Base-by-base conservation (phyloP, 495 filamentous ascomycete genomes). In the Evernia prunastri region DNA sequence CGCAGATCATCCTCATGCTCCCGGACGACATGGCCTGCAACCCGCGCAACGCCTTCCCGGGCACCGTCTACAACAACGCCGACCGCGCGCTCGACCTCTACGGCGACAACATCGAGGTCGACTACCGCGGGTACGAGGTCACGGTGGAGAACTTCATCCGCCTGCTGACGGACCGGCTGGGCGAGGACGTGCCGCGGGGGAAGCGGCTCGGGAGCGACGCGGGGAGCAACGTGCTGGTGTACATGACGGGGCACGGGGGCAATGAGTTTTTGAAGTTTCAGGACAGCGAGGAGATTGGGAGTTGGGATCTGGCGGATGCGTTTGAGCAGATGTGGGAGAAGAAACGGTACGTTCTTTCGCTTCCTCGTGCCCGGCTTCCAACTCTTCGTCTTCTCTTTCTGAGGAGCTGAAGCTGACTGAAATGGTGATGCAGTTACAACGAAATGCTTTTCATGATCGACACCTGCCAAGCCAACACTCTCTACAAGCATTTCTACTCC, bases 311-410 rank as follows among this genome's bases (percentile, higher is more conserved):
- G 59, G 94, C 94, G 33, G 90, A 98, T 78, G 94, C 95, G 17
- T 97, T 98, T 74, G 93, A 93, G 75, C 94, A 98, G 82, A 98
- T 98, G 94, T 97, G 92, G 91, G 95, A 98, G 79, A 98, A 98
- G 86, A 92, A 92, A 78, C 83, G 94, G 77, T 92, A 82, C 62
- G 72, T 59, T 8, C 0, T 40, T 11, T 10, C 33, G 12, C 43
- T 63, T 18, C 17, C 18, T 59, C 20, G 23, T n/a, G 25, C 20
- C 31, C n/a, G n/a, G 47, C 31, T 39, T 40, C n/a, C 39, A 27
- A 15, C 11, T 33, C 3, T 20, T 31, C 15, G 6, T 10, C 10
- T n/a, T 43, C 7, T 27, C 20, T 27, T n/a, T n/a, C n/a, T n/a
- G n/a, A 13, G 33, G 53, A 42, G 18, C 11, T 10, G 8, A 33